Percentiles rank a stretch among this genome's conserved stretches.
Evolutionary conservation across 768 basidiomycete species (phyloP).

Genomic region (Royoungia palumana): DNA sequence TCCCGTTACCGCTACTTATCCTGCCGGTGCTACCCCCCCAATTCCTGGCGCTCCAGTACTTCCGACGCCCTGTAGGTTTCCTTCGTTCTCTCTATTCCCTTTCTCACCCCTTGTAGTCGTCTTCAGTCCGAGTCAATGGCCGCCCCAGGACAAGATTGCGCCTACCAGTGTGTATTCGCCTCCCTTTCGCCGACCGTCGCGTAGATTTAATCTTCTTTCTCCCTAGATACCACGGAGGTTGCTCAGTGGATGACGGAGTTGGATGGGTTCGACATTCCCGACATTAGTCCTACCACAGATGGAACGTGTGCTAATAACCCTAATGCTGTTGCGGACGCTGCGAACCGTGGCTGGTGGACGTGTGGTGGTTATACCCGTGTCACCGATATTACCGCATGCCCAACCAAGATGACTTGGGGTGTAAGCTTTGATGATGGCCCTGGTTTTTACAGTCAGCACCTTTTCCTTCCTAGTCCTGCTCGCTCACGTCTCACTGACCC

Average conservation of each 20-base stretch:
- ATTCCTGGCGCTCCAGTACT: slow-evolving; percentile 63
- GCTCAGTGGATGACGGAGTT: slow-evolving; percentile 73
- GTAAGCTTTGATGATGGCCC: slow-evolving; percentile 90
- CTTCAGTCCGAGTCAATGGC: slow-evolving; percentile 52
- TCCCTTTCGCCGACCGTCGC: not conserved
- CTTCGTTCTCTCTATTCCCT: not conserved
- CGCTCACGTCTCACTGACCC: too few species aligned
- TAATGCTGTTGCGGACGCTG: slow-evolving; percentile 50
- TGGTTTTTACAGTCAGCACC: slow-evolving; percentile 66
- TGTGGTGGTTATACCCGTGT: slow-evolving; percentile 68
- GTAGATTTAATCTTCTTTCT: not conserved
- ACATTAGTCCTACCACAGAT: slow-evolving; percentile 57
- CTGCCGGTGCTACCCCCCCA: slow-evolving; percentile 59
- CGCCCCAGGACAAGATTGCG: slow-evolving; percentile 57
- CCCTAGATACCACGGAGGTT: slow-evolving; percentile 45
- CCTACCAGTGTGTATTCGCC: slow-evolving; percentile 46
- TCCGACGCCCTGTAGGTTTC: slow-evolving; percentile 56
- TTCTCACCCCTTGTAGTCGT: slow-evolving; percentile 36
- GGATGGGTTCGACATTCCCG: slow-evolving; percentile 65
- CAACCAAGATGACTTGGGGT: slow-evolving; percentile 71
- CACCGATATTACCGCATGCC: slow-evolving; percentile 65
- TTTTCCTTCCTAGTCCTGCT: not conserved
- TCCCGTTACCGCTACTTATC: slow-evolving; percentile 48
- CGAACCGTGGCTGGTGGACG: slow-evolving; percentile 86
- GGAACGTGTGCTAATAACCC: slow-evolving; percentile 68